phyloP scores from a whole-genome alignment of 495 filamentous ascomycete species.

The Rostrohypoxylon terebratum region DNA sequence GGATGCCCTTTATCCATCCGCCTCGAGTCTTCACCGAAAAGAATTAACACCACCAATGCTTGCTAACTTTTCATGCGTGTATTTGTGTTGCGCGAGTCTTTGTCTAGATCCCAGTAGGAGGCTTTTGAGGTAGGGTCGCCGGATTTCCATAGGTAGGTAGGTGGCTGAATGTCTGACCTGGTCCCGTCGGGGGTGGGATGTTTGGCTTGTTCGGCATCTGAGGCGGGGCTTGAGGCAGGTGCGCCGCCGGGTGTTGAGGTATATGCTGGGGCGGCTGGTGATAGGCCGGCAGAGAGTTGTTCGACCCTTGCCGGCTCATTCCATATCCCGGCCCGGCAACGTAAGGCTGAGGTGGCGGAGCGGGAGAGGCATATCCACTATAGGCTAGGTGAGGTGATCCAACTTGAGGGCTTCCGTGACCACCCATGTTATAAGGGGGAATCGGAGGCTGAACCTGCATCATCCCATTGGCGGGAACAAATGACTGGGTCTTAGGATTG shows the following conservation, averaged over 20 bases:
- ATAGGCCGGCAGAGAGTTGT: conserved; percentile 63
- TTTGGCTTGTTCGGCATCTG: conserved; percentile 55
- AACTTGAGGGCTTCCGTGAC: conserved; percentile 61
- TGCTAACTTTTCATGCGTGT: conserved; percentile 47
- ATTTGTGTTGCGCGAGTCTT: conserved; percentile 34
- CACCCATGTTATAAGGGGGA: conserved; percentile 47
- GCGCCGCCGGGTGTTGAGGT: conserved; percentile 49
- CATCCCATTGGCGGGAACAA: conserved; percentile 74
- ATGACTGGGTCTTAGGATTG: conserved; percentile 92
- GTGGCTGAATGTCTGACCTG: conserved; percentile 57
- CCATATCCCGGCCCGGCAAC: conserved; percentile 56
- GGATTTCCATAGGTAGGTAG: conserved; percentile 68
- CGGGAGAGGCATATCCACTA: conserved; percentile 55
- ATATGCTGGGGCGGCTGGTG: conserved; percentile 52
- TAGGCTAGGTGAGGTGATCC: conserved; percentile 59
- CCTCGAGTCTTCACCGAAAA: conserved; percentile 43
- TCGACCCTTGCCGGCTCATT: conserved; percentile 67
- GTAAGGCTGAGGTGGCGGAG: conserved; percentile 55
- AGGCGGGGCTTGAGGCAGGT: conserved; percentile 44
- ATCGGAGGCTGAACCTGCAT: conserved; percentile 55
- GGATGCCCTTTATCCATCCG: conserved; percentile 49
- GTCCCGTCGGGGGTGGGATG: conserved; percentile 49
- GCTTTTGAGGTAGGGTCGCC: conserved; percentile 67
- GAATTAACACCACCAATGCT: conserved; percentile 51
- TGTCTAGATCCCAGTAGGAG: conserved; percentile 56